A percentile compares a stretch with the other conserved stretches of the same genome.
phyloP scores from a whole-genome alignment of 257 asterid species.

The Nicotiana knightiana region DNA sequence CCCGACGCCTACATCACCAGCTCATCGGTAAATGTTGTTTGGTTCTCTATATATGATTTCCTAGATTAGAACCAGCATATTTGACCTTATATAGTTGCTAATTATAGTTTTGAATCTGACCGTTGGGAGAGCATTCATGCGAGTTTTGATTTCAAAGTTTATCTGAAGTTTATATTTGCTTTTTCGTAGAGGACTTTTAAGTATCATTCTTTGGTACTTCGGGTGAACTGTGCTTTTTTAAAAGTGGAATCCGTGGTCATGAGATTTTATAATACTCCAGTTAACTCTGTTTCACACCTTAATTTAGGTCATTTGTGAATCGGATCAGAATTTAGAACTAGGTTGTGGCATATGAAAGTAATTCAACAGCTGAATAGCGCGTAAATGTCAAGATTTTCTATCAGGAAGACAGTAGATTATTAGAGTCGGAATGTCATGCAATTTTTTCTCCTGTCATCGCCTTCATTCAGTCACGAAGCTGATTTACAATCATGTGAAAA shows the following conservation, averaged over 20 bases:
- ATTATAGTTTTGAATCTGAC: background rate
- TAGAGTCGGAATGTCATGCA: background rate
- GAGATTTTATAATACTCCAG: background rate
- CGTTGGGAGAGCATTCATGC: background rate
- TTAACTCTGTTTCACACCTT: background rate
- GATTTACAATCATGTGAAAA: background rate
- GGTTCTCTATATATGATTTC: background rate
- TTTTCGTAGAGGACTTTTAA: background rate
- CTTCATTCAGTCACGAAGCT: background rate
- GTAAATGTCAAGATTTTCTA: background rate
- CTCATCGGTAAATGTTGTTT: slow-evolving; percentile 51
- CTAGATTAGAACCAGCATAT: background rate
- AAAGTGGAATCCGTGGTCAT: background rate
- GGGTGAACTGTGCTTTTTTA: background rate
- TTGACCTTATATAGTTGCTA: background rate
- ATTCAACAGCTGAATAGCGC: background rate
- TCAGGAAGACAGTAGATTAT: background rate
- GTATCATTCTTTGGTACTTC: background rate
- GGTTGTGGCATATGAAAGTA: background rate
- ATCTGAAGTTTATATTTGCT: background rate
- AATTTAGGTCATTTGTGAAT: background rate
- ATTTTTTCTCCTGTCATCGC: background rate
- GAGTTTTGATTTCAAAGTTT: background rate
- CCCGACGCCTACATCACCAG: slow-evolving; percentile 63
- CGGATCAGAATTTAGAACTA: background rate